Evolutionary conservation across 1,139 yeast species (phyloP).

Genomic region (Nematodospora anomalae): DNA sequence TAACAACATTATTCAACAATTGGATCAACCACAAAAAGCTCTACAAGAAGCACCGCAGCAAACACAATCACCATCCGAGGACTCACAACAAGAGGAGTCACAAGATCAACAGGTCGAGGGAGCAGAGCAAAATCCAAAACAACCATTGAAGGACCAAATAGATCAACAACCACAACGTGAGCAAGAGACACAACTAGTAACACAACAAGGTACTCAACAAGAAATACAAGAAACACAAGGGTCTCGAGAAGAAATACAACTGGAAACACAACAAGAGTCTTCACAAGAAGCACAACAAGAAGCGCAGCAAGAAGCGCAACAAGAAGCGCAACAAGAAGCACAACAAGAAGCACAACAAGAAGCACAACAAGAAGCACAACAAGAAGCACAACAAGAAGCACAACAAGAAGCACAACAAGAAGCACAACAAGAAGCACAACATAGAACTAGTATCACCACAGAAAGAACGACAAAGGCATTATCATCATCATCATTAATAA

Average conservation of each 20-base stretch:
- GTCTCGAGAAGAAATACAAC: background rate
- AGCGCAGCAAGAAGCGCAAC: background rate
- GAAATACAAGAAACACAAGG: no score
- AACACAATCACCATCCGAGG: background rate
- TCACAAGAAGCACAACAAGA: no score
- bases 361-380: background rate
- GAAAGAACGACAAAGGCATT: conserved; percentile 1
- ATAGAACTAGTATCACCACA: background rate
- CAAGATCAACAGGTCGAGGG: background rate
- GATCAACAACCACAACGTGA: no score
- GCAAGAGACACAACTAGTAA: no score
- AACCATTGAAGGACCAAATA: no score
- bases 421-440: conserved; percentile 1
- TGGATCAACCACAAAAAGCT: no score
- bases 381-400: background rate
- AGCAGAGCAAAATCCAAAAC: no score
- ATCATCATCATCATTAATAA: no score
- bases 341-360: background rate
- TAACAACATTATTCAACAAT: no score
- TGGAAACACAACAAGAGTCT: no score
- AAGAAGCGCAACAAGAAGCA: background rate
- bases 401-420: background rate
- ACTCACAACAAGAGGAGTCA: background rate
- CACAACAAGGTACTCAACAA: no score
- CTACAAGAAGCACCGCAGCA: no score